Evolutionary conservation across 768 basidiomycete genomes (phyloP), one percentile per base, ranked within the genome.

Genomic region (Suillus clintonianus): DNA sequence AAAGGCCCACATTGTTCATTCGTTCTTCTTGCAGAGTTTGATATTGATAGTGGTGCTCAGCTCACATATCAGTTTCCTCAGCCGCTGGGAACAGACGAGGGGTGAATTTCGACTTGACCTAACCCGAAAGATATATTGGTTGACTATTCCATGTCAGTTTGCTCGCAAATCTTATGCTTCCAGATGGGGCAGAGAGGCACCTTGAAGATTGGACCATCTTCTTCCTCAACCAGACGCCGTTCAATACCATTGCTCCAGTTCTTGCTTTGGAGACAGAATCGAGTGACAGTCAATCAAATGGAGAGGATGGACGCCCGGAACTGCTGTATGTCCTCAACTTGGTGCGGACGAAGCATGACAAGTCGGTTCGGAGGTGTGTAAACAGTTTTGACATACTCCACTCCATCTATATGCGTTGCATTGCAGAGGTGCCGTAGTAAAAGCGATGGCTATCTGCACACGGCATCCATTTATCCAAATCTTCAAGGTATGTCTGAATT

Each of bases 191-290:
- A 36, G 97, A 99, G 78, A 88, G 91, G 58, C 92, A 97, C 65
- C 79, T 91, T 27, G 94, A 97, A 74, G 97, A 99, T 77, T 99
- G 96, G 96, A 99, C 97, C 6, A 89, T 98, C 50, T 99, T 99
- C 83, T 97, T 97, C 76, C 85, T 99, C 62, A 98, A 98, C 73
- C 97, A 98, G 77, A 94, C 92, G 0, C 83, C 89, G 0, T 92
- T 90, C 78, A 95, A 95, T 72, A 89, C 89, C 19, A 93, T 97
- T 67, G 86, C 89, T 2, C 91, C 94, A 7, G 85, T 95, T 17
- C 82, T 96, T 47, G 87, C 91, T 1, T 78, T 90, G 66, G 90
- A 91, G 69, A 86, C 84, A 1, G 76, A 78, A 30, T 59, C 72
- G 14, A 70, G 70, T 9, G 78, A 76, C 2, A 74, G 72, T n/a